These are phyloP conservation scores for Geranium brycei DNA, from an alignment of 345 rosid species.

Conservation along the genomic window DNA sequence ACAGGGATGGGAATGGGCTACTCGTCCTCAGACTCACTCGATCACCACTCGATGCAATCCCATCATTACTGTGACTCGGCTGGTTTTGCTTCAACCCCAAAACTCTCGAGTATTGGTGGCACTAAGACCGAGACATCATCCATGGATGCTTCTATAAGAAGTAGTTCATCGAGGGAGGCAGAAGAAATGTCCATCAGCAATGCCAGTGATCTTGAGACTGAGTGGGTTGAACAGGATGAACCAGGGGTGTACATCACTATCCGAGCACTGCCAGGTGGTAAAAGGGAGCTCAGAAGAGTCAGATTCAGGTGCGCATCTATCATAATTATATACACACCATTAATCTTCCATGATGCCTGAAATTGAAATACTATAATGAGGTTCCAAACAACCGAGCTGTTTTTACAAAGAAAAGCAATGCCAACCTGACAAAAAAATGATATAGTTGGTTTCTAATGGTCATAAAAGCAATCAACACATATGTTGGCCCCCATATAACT, in stretches of 20 bases:
- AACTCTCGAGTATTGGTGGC: constrained; percentile 81
- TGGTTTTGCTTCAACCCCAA: constrained; percentile 71
- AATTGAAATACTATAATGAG: too few relatives aligned
- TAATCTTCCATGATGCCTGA: too few relatives aligned
- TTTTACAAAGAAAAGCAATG: too few relatives aligned
- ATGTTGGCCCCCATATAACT: too few relatives aligned
- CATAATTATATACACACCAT: constrained; percentile 4
- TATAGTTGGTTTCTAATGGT: too few relatives aligned
- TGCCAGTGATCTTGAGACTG: constrained; percentile 76
- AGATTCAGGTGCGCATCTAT: constrained; percentile 69
- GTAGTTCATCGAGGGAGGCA: constrained; percentile 88
- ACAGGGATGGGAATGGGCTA: constrained; percentile 38
- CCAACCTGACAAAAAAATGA: too few relatives aligned
- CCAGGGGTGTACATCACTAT: constrained; percentile 96
- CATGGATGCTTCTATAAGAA: constrained; percentile 74
- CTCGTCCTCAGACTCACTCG: constrained; percentile 77
- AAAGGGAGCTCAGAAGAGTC: constrained; percentile 90
- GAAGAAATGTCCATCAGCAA: constrained; percentile 79
- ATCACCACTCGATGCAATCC: constrained; percentile 51
- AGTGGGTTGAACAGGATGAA: constrained; percentile 96
- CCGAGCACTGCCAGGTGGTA: constrained; percentile 61
- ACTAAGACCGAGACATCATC: constrained; percentile 88
- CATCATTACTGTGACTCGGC: constrained; percentile 52
- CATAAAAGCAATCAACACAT: too few relatives aligned
- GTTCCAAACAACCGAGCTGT: too few relatives aligned